Percentiles rank a stretch among this genome's conserved stretches.
Evolutionary conservation across 495 filamentous ascomycete species (phyloP).

Genomic region (Aspergillus baeticus): DNA sequence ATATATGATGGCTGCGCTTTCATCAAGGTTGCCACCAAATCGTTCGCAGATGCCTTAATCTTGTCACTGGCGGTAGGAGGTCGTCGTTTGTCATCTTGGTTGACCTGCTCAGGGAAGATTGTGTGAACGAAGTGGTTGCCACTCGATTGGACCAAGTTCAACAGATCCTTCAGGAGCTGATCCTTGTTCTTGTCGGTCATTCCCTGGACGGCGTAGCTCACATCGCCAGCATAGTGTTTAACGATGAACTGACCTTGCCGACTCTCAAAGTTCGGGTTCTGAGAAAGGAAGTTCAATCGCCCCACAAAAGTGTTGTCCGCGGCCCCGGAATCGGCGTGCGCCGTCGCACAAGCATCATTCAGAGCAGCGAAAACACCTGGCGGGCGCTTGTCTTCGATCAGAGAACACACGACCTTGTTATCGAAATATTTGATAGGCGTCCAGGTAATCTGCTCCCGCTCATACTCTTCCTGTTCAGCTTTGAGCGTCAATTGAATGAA

Average conservation of each 20-base stretch:
- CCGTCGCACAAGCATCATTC: conserved; percentile 97
- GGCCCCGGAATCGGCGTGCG: conserved; percentile 89
- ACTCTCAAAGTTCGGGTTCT: conserved; percentile 86
- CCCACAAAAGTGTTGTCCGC: conserved; percentile 96
- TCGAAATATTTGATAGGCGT: conserved; percentile 99
- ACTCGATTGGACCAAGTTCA: conserved; percentile 83
- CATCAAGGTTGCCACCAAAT: conserved; percentile 93
- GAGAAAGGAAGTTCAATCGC: conserved; percentile 79
- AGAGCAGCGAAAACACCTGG: conserved; percentile 93
- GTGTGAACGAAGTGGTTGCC: conserved; percentile 81
- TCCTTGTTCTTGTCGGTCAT: conserved; percentile 99
- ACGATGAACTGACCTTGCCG: conserved; percentile 96
- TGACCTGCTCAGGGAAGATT: conserved; percentile 89
- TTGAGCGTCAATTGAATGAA: conserved; percentile 98
- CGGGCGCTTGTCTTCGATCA: conserved; percentile 91
- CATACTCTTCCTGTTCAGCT: conserved; percentile 98
- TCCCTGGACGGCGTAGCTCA: conserved; percentile 89
- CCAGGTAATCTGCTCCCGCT: conserved; percentile 95
- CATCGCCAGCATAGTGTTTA: conserved; percentile 99
- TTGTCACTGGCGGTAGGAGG: conserved; percentile 96
- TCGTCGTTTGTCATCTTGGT: conserved; percentile 91
- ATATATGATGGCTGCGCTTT: conserved; percentile 97
- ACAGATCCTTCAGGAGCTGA: conserved; percentile 88
- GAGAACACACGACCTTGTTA: conserved; percentile 97
- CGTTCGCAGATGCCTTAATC: conserved; percentile 95